These are phyloP conservation scores for Blumeriella jaapii DNA, from an alignment of 2,329 filamentous ascomycete species.

Conservation along the genomic window DNA sequence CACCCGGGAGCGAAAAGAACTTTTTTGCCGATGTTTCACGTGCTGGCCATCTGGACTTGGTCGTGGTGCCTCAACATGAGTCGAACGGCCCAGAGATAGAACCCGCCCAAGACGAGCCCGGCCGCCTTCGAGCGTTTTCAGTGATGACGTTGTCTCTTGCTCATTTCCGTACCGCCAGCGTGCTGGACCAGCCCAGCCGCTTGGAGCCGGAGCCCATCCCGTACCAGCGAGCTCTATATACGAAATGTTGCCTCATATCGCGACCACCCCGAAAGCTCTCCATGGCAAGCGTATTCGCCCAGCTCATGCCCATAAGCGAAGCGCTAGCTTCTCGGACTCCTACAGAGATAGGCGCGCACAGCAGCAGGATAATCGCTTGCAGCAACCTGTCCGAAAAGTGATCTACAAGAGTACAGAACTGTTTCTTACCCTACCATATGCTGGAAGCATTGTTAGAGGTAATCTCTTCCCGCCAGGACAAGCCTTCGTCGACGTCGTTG, in stretches of 20 bases:
- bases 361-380: slow-evolving; percentile 1
- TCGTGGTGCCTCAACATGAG: slow-evolving; percentile 27
- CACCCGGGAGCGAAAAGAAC: slow-evolving; percentile 26
- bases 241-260: slow-evolving; percentile 38
- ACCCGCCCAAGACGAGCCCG: slow-evolving; percentile 28
- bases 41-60: slow-evolving; percentile 37
- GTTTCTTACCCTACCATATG: slow-evolving; percentile 53
- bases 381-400: slow-evolving; percentile 33
- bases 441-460: slow-evolving; percentile 78
- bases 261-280: slow-evolving; percentile 45
- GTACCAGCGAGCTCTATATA: slow-evolving; percentile 40
- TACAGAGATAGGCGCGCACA: slow-evolving; percentile 51
- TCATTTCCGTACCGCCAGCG: slow-evolving; percentile 45
- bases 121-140: slow-evolving; percentile 47
- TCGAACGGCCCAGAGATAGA: slow-evolving; percentile 4
- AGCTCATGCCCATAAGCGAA: slow-evolving; percentile 60
- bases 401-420: slow-evolving; percentile 44
- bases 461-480: slow-evolving; percentile 74
- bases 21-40: slow-evolving; percentile 38
- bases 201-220: slow-evolving; percentile 45
- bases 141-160: slow-evolving; percentile 50
- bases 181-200: slow-evolving; percentile 31
- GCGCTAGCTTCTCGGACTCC: slow-evolving; percentile 79
- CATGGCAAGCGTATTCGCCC: slow-evolving; percentile 48
- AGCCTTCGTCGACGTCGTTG: slow-evolving; percentile 61